Base-by-base conservation (phyloP, 2,329 filamentous ascomycete species). In the Calonectria multiphialidica region DNA sequence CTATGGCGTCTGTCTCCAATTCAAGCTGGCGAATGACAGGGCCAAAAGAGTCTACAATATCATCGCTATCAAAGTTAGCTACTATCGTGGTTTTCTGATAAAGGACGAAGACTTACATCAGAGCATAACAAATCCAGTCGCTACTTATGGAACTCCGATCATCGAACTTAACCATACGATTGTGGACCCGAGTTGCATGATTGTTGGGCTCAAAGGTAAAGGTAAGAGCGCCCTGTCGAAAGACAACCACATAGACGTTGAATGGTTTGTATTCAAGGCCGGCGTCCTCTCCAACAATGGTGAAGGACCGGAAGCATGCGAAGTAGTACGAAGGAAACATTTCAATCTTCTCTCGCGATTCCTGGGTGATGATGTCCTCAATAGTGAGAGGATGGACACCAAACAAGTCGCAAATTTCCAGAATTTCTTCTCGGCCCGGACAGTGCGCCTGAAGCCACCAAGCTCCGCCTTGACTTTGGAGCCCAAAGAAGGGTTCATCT, bases 251-350 rank as follows among this genome's bases (percentile, higher is more conserved):
- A 81, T 98, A 99, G 65, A 98, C 93, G 83, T 98, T 98, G 86
- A 98, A 95, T 0, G 97, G 96, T 80, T 98, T 95, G 80, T 98
- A 93, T 81, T 97, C 97, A 70, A 94, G 91, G 64, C 93, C 93
- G 40, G 92, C 90, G 77, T 94, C 93, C 77, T 97, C 94, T 75
- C 94, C 88, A 66, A 96, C 93, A 8, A 90, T 85, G 78, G 91
- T 94, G 87, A 98, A 99, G 2, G 96, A 98, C 66, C 96, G 92
- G 89, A 98, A 99, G 83, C 95, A 98, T 62, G 98, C 94, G 83
- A 99, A 98, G 85, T 99, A 99, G 87, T 99, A 99, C 49, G 95
- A 95, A 25, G 95, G 94, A 86, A 99, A 99, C 30, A 99, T 89
- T 84, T 99, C 97, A 69, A 99, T 98, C 88, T 99, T 99, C 86